Evolutionary conservation across 805 yeast genomes (phyloP).

Genomic region (Babjeviella inositovora): DNA sequence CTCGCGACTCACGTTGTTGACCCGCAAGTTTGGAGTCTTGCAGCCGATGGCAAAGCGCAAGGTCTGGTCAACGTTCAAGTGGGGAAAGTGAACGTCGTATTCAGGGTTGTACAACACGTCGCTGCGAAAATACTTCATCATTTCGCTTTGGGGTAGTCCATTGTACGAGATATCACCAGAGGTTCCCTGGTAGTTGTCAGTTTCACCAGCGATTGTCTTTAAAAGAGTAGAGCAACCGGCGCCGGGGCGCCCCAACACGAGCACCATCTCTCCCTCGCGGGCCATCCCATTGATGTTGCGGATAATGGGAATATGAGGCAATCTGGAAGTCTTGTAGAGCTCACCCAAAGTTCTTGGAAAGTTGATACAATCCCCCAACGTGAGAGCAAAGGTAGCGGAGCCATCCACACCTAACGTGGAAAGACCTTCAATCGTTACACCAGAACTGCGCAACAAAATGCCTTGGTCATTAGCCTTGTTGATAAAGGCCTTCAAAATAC

Average conservation of each 20-base stretch:
- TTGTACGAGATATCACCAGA: conserved; percentile 46
- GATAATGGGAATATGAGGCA: conserved; percentile 7
- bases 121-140: conserved; percentile 38
- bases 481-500: conserved; percentile 17
- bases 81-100: conserved; percentile 41
- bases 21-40: conserved; percentile 40
- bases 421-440: too few relatives aligned
- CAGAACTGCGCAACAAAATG: conserved; percentile 22
- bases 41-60: conserved; percentile 36
- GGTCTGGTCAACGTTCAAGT: conserved; percentile 37
- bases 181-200: conserved; percentile 21
- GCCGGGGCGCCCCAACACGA: conserved; percentile 19
- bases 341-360: conserved; percentile 15
- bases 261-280: conserved; percentile 13
- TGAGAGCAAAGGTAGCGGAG: conserved; percentile 16
- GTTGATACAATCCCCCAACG: too few relatives aligned
- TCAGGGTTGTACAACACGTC: conserved; percentile 41
- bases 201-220: conserved; percentile 26
- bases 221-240: conserved; percentile 38
- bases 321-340: conserved; percentile 3
- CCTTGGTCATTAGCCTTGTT: conserved; percentile 26
- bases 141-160: conserved; percentile 41
- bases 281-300: conserved; percentile 10
- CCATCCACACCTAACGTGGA: conserved; percentile 28
- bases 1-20: conserved; percentile 23